Conservation (phyloP, 306 rosid species). For the Gastrolobium villosum region DNA sequence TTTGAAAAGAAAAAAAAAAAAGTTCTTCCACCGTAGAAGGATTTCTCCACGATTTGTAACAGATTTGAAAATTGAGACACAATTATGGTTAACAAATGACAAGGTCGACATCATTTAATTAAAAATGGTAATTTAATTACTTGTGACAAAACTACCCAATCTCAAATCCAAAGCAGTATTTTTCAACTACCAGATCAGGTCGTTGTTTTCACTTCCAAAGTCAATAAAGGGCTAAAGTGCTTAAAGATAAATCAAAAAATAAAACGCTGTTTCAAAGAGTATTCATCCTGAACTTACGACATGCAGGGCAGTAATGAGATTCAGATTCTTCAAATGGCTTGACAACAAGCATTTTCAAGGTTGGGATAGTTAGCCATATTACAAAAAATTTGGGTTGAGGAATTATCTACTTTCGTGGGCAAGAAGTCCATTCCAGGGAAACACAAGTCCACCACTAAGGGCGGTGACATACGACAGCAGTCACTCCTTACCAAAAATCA, state of each 20-base stretch:
- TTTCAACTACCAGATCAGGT: background rate
- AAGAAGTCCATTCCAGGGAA: conserved; percentile 25
- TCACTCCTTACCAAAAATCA: conserved; percentile 55
- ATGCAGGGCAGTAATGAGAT: conserved; percentile 24
- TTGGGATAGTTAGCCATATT: conserved; percentile 32
- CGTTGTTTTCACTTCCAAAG: conserved; percentile 6
- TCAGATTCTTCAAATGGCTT: background rate
- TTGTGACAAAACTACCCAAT: background rate
- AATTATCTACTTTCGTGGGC: conserved; percentile 33
- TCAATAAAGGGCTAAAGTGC: background rate
- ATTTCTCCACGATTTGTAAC: background rate
- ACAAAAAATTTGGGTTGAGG: conserved; percentile 36
- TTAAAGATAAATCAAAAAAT: conserved; percentile 9
- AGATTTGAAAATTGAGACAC: background rate
- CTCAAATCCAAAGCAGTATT: background rate
- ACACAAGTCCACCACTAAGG: conserved; percentile 41
- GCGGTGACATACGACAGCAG: conserved; percentile 44
- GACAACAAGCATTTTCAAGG: conserved; percentile 1
- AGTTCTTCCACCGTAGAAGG: background rate
- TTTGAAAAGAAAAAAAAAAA: too few relatives aligned
- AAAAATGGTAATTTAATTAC: background rate
- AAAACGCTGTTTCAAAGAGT: background rate
- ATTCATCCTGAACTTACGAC: background rate
- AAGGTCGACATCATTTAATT: too few relatives aligned
- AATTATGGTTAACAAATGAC: too few relatives aligned